A percentile compares a stretch with the other conserved stretches of the same genome.
Evolutionary conservation across 2,329 filamentous ascomycete genomes (phyloP).

Genomic region (Stylonectria norvegica): DNA sequence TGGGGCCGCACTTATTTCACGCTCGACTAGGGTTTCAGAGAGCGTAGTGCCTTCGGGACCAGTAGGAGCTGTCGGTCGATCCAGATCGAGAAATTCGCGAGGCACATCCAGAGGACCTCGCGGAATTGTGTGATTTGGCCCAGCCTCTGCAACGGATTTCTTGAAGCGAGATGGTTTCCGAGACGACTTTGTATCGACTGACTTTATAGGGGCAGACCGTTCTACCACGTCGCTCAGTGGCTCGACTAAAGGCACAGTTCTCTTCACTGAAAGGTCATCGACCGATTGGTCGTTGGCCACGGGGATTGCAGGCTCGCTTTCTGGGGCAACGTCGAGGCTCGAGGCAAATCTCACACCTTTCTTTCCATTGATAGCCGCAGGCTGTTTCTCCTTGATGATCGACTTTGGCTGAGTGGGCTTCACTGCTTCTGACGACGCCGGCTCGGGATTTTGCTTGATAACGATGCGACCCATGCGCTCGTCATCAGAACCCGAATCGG

Average conservation of each 20-base stretch:
- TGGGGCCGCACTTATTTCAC: slow-evolving; percentile 35
- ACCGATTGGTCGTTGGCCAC: slow-evolving; percentile 10
- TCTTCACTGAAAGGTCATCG: slow-evolving; percentile 12
- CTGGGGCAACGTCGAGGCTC: slow-evolving; percentile 64
- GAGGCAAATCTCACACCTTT: slow-evolving; percentile 83
- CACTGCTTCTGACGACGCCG: slow-evolving; percentile 16
- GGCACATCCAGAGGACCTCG: slow-evolving; percentile 46
- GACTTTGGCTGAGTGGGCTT: slow-evolving; percentile 31
- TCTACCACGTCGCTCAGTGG: slow-evolving; percentile 54
- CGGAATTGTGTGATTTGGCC: slow-evolving; percentile 22
- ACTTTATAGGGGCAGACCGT: slow-evolving; percentile 34
- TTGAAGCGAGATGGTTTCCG: slow-evolving; percentile 52
- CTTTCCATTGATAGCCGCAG: slow-evolving; percentile 32
- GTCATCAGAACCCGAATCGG: slow-evolving; percentile 32
- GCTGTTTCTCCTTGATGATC: slow-evolving; percentile 31
- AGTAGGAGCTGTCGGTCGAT: slow-evolving; percentile 39
- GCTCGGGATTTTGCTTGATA: slow-evolving; percentile 36
- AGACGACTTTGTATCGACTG: slow-evolving; percentile 30
- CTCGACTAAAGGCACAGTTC: slow-evolving; percentile 37
- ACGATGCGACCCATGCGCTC: slow-evolving; percentile 56
- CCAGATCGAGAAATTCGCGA: slow-evolving; percentile 36
- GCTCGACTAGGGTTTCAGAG: slow-evolving; percentile 58
- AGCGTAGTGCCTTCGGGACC: slow-evolving; percentile 55
- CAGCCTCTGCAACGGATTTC: slow-evolving; percentile 32
- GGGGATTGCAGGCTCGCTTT: slow-evolving; percentile 21